Base-by-base conservation (phyloP, 495 filamentous ascomycete species). In the Tuber brumale region DNA sequence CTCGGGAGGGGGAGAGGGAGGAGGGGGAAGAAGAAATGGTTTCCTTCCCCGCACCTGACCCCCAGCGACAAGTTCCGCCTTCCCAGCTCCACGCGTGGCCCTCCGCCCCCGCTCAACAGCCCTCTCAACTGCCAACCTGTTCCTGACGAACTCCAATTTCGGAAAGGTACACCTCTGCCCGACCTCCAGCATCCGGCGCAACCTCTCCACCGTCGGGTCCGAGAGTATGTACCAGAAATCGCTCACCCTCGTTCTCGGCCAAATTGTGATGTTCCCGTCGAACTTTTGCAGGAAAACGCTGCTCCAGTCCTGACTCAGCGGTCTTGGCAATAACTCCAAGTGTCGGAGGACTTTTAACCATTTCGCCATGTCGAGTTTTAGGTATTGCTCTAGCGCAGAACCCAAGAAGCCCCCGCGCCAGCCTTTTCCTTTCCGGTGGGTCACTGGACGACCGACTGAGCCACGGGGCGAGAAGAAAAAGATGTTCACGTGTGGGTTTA, bases 391-490 rank as follows among this genome's bases (percentile, higher is more conserved):
- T 3, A 92, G 87, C 0, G 95, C 94, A n/a, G 89, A 91, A 39
- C 94, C 94, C 1, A 98, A 87, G 85, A 94, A 99, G 4, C 95
- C 95, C 51, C 95, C 95, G 45, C 95, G 91, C 95, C 95, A 99
- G 72, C 95, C 95, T 48, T 94, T 92, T 10, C 95, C 95, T 76
- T 89, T 91, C 69, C 95, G 92, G 84, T 99, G 95, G 0, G 95
- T 97, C 46, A 99, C 95, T 41, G 95, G 95, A 39, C 92, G 90
- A 45, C 95, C 95, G 66, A 98, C 94, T 1, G 91, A 90, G 21
- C 95, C 95, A 48, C 96, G 89, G 5, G 94, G 94, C 44, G 92
- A 95, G 86, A 98, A 99, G 87, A 99, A 97, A 87, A 99, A 98
- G 27, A 97, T 89, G 80, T 97, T 97, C 84, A 99, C 92, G 83